Base-by-base conservation (phyloP, 2,329 filamentous ascomycete genomes). In the Xylariaceae sp. region DNA sequence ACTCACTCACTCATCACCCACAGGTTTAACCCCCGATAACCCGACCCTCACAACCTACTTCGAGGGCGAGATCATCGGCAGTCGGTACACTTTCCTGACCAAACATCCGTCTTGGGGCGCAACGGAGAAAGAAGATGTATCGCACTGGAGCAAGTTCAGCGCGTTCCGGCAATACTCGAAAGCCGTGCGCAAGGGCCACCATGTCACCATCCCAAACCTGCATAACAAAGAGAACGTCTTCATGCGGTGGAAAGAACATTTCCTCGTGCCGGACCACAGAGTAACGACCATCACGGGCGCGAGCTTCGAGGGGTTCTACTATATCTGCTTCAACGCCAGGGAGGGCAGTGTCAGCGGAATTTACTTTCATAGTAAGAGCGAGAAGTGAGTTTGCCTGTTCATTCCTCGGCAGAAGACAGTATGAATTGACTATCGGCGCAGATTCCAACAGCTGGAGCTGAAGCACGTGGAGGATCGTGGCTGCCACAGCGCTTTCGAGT, bases 201-300 rank as follows among this genome's bases (percentile, higher is more conserved):
- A 83, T 18, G 70, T 78, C 28, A 42, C 45, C 10, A 63, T 66
- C 47, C 55, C 61, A 12, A 66, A 66, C 45, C 45, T 63, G n/a
- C 55, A 53, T 5, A 62, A 66, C 53, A 59, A 60, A 31, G 92
- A 97, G 62, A 86, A 95, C 68, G 86, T 99, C 31, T 99, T 97
- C 66, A 99, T 99, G 94, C 85, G 94, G 55, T 99, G 94, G 94
- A 99, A 99, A 72, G 94, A 99, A 67, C 91, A 96, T 64, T 99
- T 99, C 65, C 77, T 99, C 1, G 94, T 99, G 1, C 94, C 94
- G 1, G 92, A 99, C 65, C 94, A 99, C 69, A 83, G 89, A 14
- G 91, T 97, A 17, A 83, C 87, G 55, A 95, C 89, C 11, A 96
- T 99, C 56, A 89, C 85, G 33, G 94, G 94, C 16, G 94, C 94